These are phyloP conservation scores for Sphaerulina populicola DNA, from an alignment of 2,329 filamentous ascomycete species.

Conservation along the genomic window DNA sequence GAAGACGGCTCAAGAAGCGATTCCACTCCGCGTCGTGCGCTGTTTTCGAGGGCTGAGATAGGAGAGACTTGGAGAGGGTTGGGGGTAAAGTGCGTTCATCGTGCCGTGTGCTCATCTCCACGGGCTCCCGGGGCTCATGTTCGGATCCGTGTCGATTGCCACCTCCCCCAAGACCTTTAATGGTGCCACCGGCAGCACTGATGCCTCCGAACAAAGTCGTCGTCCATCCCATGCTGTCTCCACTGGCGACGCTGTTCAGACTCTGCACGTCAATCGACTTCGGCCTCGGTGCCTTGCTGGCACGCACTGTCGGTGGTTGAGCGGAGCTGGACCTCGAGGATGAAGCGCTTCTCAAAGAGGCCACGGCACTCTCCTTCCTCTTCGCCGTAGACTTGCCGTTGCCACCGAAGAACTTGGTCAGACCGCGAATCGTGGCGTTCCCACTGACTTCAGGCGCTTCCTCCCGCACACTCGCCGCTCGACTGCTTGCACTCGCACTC, in stretches of 20 bases:
- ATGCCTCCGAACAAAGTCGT: conserved; percentile 18
- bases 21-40: conserved; percentile 32
- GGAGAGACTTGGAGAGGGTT: conserved; percentile 25
- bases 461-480: conserved; percentile 8
- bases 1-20: conserved; percentile 27
- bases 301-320: conserved; percentile 8
- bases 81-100: conserved; percentile 30
- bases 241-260: conserved; percentile 22
- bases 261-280: conserved; percentile 26
- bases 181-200: conserved; percentile 19
- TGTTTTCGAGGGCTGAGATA: conserved; percentile 23
- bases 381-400: conserved; percentile 18
- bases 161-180: conserved; percentile 19
- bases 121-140: conserved; percentile 26
- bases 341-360: conserved; percentile 16
- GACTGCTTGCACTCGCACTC: conserved; percentile 12
- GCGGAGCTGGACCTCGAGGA: conserved; percentile 26
- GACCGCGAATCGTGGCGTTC: conserved; percentile 19
- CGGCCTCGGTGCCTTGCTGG: conserved; percentile 15
- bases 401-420: conserved; percentile 31
- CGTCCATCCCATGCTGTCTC: conserved; percentile 26
- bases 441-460: conserved; percentile 7
- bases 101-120: conserved; percentile 29
- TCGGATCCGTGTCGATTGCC: conserved; percentile 19
- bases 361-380: conserved; percentile 13